These are phyloP conservation scores for Agaricus subrufescens DNA, from an alignment of 768 basidiomycete species.

Conservation along the genomic window DNA sequence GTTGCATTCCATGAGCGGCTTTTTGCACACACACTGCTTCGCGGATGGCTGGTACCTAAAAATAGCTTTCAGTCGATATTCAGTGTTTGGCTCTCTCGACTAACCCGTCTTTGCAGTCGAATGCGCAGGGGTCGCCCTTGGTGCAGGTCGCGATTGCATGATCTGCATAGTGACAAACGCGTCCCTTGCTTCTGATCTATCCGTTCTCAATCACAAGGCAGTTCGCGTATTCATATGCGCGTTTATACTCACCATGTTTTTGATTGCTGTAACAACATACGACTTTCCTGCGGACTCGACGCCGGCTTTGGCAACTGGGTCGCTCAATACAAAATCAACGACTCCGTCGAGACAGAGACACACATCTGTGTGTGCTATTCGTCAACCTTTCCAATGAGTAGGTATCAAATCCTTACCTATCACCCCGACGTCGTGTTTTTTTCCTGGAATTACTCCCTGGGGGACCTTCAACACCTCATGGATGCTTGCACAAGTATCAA, in stretches of 20 bases:
- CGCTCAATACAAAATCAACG: constrained; percentile 27
- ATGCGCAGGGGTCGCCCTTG: constrained; percentile 34
- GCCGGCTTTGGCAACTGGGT: constrained; percentile 24
- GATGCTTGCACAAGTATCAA: constrained; percentile 37
- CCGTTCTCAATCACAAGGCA: background rate
- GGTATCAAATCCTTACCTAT: constrained; percentile 18
- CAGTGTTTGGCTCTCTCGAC: constrained; percentile 1
- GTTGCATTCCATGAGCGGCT: constrained; percentile 41
- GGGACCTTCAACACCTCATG: constrained; percentile 24
- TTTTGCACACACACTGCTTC: constrained; percentile 33
- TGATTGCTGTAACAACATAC: constrained; percentile 24
- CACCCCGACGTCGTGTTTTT: constrained; percentile 22
- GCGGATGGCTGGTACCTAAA: constrained; percentile 26
- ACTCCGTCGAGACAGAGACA: constrained; percentile 41
- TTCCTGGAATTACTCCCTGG: constrained; percentile 16
- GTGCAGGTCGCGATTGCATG: constrained; percentile 34
- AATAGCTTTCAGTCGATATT: background rate
- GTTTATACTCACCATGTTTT: constrained; percentile 25
- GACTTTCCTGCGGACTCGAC: constrained; percentile 24
- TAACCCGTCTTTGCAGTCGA: constrained; percentile 42
- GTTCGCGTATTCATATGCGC: background rate
- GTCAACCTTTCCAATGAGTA: background rate
- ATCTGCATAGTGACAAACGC: constrained; percentile 35
- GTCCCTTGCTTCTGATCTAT: constrained; percentile 1
- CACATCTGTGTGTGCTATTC: constrained; percentile 21